Conservation (phyloP, 2,329 filamentous ascomycete genomes). For the Xylaria arbuscula region DNA sequence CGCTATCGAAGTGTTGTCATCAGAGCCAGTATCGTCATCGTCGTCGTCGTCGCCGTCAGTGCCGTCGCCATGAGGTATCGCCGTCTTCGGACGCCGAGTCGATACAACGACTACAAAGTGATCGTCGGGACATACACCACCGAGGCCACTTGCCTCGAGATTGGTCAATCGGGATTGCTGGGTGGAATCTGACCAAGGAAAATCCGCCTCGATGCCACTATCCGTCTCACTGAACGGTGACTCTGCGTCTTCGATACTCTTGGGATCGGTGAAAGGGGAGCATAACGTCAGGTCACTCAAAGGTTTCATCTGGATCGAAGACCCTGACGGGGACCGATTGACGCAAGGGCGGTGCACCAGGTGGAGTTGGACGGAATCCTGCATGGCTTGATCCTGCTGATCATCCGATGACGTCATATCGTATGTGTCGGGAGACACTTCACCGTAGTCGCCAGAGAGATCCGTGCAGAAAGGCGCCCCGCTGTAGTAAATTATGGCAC, state of each 20-base stretch:
- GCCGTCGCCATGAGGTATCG: slow-evolving; percentile 8
- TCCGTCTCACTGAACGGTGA: slow-evolving; percentile 51
- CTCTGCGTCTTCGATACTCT: slow-evolving; percentile 50
- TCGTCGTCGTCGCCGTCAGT: slow-evolving; percentile 21
- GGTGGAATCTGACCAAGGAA: slow-evolving; percentile 58
- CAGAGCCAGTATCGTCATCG: slow-evolving; percentile 23
- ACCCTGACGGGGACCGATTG: slow-evolving; percentile 59
- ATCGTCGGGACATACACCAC: slow-evolving; percentile 70
- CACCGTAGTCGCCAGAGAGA: slow-evolving; percentile 73
- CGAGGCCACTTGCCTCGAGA: slow-evolving; percentile 69
- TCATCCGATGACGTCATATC: slow-evolving; percentile 60
- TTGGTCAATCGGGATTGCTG: slow-evolving; percentile 55
- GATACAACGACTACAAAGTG: slow-evolving; percentile 69
- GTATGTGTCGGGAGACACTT: slow-evolving; percentile 58
- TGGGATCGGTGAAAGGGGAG: slow-evolving; percentile 44
- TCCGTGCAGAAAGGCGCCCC: slow-evolving; percentile 85
- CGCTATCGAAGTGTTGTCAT: slow-evolving; percentile 16
- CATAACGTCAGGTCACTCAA: slow-evolving; percentile 56
- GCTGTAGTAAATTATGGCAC: slow-evolving; percentile 85
- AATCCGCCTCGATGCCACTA: slow-evolving; percentile 58
- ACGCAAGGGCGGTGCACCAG: slow-evolving; percentile 43
- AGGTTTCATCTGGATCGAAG: slow-evolving; percentile 61
- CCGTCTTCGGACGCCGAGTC: slow-evolving; percentile 57
- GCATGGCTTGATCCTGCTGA: slow-evolving; percentile 46
- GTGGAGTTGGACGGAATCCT: slow-evolving; percentile 41